Percentiles rank a stretch among this genome's conserved stretches.
These are phyloP conservation scores for Solanum chmielewskii DNA, from an alignment of 257 asterid species.

Conservation along the genomic window DNA sequence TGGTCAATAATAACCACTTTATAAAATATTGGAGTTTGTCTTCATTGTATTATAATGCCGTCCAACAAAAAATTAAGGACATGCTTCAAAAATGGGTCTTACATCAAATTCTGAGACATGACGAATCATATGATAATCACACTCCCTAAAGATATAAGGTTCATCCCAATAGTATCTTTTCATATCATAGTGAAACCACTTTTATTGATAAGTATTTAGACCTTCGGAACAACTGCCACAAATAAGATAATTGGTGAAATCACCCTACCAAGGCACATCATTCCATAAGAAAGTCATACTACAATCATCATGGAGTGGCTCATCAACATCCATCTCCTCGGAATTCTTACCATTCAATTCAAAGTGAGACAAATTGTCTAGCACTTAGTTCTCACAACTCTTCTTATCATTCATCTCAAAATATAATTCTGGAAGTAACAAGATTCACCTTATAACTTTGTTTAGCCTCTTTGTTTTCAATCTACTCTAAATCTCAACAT, in stretches of 20 bases:
- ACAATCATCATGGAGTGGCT: background rate
- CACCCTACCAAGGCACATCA: background rate
- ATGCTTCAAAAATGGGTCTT: background rate
- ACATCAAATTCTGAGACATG: background rate
- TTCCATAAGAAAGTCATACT: background rate
- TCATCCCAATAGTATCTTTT: background rate
- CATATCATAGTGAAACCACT: background rate
- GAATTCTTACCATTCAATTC: background rate
- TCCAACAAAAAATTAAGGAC: background rate
- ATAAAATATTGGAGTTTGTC: background rate
- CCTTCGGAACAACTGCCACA: background rate
- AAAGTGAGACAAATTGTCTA: background rate
- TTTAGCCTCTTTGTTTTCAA: background rate
- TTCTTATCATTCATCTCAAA: background rate
- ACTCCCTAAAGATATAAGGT: background rate
- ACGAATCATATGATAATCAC: background rate
- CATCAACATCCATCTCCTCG: background rate
- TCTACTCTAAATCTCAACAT: background rate
- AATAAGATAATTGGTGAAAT: background rate
- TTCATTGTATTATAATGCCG: background rate
- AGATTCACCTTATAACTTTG: background rate
- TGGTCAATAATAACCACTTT: background rate
- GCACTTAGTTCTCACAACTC: background rate
- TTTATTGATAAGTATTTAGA: background rate
- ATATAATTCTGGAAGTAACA: background rate